phyloP scores from a whole-genome alignment of 176 grass and related monocot species.

The Aegilops longissima region DNA sequence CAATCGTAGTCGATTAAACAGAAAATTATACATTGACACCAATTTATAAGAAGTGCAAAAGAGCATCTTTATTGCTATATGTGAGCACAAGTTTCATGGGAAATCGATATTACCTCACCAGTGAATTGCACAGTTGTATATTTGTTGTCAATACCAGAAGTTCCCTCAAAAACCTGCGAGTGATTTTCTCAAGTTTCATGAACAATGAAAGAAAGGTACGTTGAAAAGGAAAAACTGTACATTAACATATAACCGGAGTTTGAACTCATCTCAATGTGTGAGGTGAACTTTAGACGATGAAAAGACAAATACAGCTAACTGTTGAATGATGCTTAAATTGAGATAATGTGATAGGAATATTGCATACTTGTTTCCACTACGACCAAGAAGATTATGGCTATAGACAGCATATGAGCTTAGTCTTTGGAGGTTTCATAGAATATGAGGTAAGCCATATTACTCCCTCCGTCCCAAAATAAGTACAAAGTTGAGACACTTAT shows the following conservation, averaged over 20 bases:
- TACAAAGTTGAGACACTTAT: no score
- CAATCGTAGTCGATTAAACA: background rate
- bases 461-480: no score
- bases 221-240: background rate
- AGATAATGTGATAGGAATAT: background rate
- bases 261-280: background rate
- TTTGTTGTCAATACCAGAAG: slow-evolving; percentile 82
- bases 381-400: background rate
- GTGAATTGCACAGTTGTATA: slow-evolving; percentile 85
- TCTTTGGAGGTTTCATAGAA: background rate
- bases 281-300: background rate
- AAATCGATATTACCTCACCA: slow-evolving; percentile 47
- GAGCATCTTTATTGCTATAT: background rate
- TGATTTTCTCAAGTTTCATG: slow-evolving; percentile 15
- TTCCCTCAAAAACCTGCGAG: slow-evolving; percentile 70
- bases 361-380: background rate
- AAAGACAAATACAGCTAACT: background rate
- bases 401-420: background rate
- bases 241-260: background rate
- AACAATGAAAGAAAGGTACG: background rate
- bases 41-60: background rate
- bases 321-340: background rate
- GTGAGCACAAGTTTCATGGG: background rate
- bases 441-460: background rate
- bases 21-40: background rate